Percentiles rank a stretch among this genome's conserved stretches.
Evolutionary conservation across 768 basidiomycete genomes (phyloP).

Genomic region (Boletus sp.): DNA sequence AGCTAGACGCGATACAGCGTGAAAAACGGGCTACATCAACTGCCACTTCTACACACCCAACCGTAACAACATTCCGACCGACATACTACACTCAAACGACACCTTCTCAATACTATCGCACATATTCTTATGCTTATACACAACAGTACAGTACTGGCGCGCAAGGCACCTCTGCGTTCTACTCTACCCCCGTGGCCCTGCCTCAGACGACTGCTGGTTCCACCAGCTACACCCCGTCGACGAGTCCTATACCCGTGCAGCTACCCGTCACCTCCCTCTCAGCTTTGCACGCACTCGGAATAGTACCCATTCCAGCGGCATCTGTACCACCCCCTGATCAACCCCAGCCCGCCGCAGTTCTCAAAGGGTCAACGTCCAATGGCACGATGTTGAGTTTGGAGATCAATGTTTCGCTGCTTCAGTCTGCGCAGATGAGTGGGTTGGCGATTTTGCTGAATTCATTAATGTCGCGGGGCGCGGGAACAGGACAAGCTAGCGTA

Average conservation of each 20-base stretch:
- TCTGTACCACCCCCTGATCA: conserved; percentile 54
- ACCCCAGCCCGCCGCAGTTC: conserved; percentile 71
- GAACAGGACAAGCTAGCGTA: conserved; percentile 21
- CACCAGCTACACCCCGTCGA: conserved; percentile 31
- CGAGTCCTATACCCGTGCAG: conserved; percentile 57
- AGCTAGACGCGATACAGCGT: conserved; percentile 66
- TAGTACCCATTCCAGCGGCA: conserved; percentile 62
- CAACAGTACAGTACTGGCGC: conserved; percentile 46
- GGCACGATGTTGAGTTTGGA: conserved; percentile 74
- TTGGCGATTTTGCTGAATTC: conserved; percentile 70
- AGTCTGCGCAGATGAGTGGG: conserved; percentile 75
- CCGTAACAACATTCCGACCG: conserved; percentile 40
- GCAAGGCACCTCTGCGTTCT: conserved; percentile 24
- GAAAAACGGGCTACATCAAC: conserved; percentile 55
- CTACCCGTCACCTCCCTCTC: conserved; percentile 60
- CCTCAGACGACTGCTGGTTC: conserved; percentile 35
- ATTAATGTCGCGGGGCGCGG: conserved; percentile 51
- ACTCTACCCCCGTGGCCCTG: conserved; percentile 32
- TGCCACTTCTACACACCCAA: conserved; percentile 30
- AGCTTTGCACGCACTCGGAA: conserved; percentile 68
- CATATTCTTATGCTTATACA: conserved; percentile 64
- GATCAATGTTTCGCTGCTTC: conserved; percentile 72
- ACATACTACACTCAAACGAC: conserved; percentile 35
- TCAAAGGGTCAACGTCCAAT: conserved; percentile 68
- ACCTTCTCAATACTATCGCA: conserved; percentile 59